Conservation (phyloP, 1,284 basidiomycete genomes). For the Chalciporus piperatoides region DNA sequence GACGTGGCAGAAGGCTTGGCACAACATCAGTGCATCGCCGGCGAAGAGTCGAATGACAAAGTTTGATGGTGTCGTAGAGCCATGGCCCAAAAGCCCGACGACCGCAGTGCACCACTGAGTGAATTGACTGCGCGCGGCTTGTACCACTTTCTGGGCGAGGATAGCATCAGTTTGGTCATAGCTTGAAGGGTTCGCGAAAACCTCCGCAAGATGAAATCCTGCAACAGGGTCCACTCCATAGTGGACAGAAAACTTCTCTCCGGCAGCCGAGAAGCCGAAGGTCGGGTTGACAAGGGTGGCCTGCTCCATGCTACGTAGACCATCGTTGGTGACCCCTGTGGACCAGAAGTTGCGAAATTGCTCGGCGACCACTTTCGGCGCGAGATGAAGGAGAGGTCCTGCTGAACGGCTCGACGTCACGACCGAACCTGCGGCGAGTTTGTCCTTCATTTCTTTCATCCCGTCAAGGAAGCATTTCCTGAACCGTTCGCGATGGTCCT, state of each 20-base stretch:
- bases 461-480: conserved; percentile 18
- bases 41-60: conserved; percentile 30
- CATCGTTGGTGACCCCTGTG: conserved; percentile 39
- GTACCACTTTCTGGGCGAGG: conserved; percentile 22
- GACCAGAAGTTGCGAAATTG: conserved; percentile 40
- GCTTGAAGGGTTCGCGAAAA: conserved; percentile 22
- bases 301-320: conserved; percentile 20
- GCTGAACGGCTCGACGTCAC: conserved; percentile 35
- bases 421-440: not conserved
- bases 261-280: conserved; percentile 41
- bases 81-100: conserved; percentile 12
- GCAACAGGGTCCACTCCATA: conserved; percentile 45
- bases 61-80: not conserved
- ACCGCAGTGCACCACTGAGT: conserved; percentile 25
- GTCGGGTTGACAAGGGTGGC: conserved; percentile 45
- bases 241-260: conserved; percentile 44
- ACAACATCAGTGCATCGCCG: conserved; percentile 35
- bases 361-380: conserved; percentile 16
- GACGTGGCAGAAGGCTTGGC: conserved; percentile 27
- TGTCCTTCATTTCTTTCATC: conserved; percentile 10
- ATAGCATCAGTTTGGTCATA: conserved; percentile 3
- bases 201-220: conserved; percentile 45
- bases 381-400: conserved; percentile 34
- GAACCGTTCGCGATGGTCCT: conserved; percentile 20
- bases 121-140: conserved; percentile 21